Percentiles rank a stretch among this genome's conserved stretches.
phyloP scores from a whole-genome alignment of 163 green algal species.

The Chlamydomonas reinhardtii region DNA sequence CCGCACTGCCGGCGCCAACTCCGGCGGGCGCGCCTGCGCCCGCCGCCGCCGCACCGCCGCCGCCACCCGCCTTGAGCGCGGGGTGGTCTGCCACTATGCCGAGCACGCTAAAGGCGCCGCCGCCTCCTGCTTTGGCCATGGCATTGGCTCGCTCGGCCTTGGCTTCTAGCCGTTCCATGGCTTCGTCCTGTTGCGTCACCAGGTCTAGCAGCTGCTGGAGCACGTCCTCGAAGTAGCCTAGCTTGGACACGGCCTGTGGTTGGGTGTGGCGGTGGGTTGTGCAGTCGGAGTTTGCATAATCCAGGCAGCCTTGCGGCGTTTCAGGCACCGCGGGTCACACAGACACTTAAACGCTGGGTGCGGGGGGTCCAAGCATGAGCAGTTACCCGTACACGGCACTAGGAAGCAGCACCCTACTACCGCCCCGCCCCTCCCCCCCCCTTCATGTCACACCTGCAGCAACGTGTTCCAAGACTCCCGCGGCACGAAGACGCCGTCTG shows the following conservation, averaged over 20 bases:
- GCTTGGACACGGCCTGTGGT: slow-evolving; percentile 3
- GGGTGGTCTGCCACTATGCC: slow-evolving; percentile 4
- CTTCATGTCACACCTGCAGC: not conserved
- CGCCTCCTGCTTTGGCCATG: not conserved
- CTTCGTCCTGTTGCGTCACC: slow-evolving; percentile 26
- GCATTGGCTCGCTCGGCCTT: not conserved
- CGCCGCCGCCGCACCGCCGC: too few species aligned
- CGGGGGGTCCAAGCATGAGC: too few species aligned
- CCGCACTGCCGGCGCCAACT: too few species aligned
- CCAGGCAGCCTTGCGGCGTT: too few species aligned
- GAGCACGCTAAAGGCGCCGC: not conserved
- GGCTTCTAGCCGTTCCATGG: slow-evolving; percentile 13
- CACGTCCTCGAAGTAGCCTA: slow-evolving; percentile 1
- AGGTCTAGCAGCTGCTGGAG: slow-evolving; percentile 18
- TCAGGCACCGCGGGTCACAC: too few species aligned
- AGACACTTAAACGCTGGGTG: too few species aligned
- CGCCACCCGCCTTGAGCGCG: too few species aligned
- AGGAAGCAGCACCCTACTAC: too few species aligned
- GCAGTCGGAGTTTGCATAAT: too few species aligned
- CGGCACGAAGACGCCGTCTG: slow-evolving; percentile 26
- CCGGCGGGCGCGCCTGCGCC: too few species aligned
- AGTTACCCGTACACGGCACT: too few species aligned
- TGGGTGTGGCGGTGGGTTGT: not conserved
- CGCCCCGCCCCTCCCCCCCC: not conserved
- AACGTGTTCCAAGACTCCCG: slow-evolving; percentile 24